phyloP scores from a whole-genome alignment of 2,329 filamentous ascomycete genomes.

The Alternaria viburni region DNA sequence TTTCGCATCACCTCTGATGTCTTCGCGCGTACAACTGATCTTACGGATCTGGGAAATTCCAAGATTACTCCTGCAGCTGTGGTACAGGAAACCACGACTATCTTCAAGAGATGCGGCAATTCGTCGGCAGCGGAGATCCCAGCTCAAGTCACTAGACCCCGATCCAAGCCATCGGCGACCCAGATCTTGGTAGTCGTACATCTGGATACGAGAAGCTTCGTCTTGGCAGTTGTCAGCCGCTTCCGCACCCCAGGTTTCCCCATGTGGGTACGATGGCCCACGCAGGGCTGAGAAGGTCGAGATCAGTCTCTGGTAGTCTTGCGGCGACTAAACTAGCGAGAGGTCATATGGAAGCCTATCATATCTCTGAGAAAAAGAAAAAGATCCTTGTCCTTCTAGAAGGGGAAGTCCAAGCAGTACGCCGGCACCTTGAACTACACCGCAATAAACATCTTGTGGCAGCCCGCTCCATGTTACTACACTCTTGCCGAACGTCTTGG shows the following conservation, averaged over 20 bases:
- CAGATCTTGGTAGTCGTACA: background rate
- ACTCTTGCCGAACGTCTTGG: slow-evolving; percentile 28
- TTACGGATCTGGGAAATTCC: background rate
- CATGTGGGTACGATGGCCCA: background rate
- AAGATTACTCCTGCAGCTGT: background rate
- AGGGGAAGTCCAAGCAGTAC: background rate
- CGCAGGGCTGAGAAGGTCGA: slow-evolving; percentile 10
- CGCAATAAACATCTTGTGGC: background rate
- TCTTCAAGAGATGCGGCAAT: background rate
- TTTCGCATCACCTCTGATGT: background rate
- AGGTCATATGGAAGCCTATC: slow-evolving; percentile 4
- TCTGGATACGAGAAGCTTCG: background rate
- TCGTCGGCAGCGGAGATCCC: background rate
- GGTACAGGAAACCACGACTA: background rate
- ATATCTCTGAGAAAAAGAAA: background rate
- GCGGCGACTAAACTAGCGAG: slow-evolving; percentile 5
- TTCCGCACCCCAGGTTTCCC: slow-evolving; percentile 4
- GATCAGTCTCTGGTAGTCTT: slow-evolving; percentile 4
- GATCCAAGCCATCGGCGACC: background rate
- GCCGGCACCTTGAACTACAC: background rate
- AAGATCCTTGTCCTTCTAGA: slow-evolving; percentile 1
- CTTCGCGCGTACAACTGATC: background rate
- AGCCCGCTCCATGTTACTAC: background rate
- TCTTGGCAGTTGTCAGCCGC: slow-evolving; percentile 15
- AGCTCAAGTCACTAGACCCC: background rate